Base-by-base conservation (phyloP, 2,329 filamentous ascomycete genomes). In the Trichoderma endophyticum region DNA sequence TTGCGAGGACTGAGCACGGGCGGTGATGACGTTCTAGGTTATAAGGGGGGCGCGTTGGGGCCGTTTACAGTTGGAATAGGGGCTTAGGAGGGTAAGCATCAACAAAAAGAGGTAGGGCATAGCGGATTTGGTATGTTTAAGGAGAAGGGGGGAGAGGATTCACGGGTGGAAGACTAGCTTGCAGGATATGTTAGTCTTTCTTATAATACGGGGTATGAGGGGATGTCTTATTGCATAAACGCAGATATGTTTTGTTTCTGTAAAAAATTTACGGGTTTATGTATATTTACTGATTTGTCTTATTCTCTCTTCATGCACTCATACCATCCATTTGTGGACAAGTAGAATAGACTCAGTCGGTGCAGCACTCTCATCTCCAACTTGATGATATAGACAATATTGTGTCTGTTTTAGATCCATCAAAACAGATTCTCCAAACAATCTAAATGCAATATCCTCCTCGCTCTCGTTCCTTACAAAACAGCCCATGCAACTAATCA, bases 121-220 rank as follows among this genome's bases (percentile, higher is more conserved):
- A n/a, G 54, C 48, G 21, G 51, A 30, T 57, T 59, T 28, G 48
- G 43, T 21, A 59, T 28, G 64, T 63, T 54, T 15, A n/a, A 48
- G 14, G 21, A n/a, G 34, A 28, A 12, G 24, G 34, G 32, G 39
- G 26, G 6, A 7, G 7, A 0, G 39, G n/a, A 1, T 3, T 43
- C 14, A 54, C 26, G 51, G 51, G 48, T 43, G 64, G 51, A 54
- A 67, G 51, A 57, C 54, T 57, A 43, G 51, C 64, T 57, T 34
- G 51, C 64, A 67, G 64, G 51, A 67, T 67, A 67, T 43, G 51
- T 59, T 67, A 59, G 64, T 67, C 54, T 59, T 59, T 18, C 32
- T 59, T 32, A 67, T 67, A 67, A 67, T 57, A 57, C 28, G 64
- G 54, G 60, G n/a, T 54, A 43, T 48, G 60, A 63, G 60, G 60